A percentile compares a stretch with the other conserved stretches of the same genome.
These are phyloP conservation scores for Bipolaris sorokiniana DNA, from an alignment of 2,329 filamentous ascomycete genomes.

Conservation along the genomic window DNA sequence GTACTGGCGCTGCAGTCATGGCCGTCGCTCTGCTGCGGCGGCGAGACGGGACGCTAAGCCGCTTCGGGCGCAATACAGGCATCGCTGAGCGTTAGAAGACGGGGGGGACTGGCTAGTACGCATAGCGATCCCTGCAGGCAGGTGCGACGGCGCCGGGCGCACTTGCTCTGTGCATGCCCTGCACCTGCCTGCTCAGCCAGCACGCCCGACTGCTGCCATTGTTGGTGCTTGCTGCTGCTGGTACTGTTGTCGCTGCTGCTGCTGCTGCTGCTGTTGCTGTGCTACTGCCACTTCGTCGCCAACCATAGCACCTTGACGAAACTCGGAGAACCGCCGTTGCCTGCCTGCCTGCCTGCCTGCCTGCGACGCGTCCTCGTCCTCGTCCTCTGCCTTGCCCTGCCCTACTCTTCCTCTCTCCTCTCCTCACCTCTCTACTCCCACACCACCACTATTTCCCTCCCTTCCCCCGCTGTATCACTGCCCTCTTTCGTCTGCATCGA, in stretches of 20 bases:
- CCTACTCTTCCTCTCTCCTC: background rate
- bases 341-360: background rate
- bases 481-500: background rate
- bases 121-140: slow-evolving; percentile 5
- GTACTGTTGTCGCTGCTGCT: background rate
- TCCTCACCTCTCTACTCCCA: background rate
- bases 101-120: slow-evolving; percentile 1
- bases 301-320: background rate
- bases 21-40: background rate
- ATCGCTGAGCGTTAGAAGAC: slow-evolving; percentile 2
- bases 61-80: background rate
- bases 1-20: too few relatives aligned
- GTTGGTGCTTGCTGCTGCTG: background rate
- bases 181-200: slow-evolving; percentile 1
- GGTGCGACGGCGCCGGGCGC: slow-evolving; percentile 4
- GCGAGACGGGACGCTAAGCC: background rate
- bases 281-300: background rate
- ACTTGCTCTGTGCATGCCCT: background rate
- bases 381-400: too few relatives aligned
- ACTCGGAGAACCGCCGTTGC: background rate
- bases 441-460: background rate
- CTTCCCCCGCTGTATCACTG: background rate
- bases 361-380: background rate
- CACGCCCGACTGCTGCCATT: background rate
- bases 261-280: background rate